These are phyloP conservation scores for Kwoniella europaea DNA, from an alignment of 768 basidiomycete genomes.

Conservation along the genomic window DNA sequence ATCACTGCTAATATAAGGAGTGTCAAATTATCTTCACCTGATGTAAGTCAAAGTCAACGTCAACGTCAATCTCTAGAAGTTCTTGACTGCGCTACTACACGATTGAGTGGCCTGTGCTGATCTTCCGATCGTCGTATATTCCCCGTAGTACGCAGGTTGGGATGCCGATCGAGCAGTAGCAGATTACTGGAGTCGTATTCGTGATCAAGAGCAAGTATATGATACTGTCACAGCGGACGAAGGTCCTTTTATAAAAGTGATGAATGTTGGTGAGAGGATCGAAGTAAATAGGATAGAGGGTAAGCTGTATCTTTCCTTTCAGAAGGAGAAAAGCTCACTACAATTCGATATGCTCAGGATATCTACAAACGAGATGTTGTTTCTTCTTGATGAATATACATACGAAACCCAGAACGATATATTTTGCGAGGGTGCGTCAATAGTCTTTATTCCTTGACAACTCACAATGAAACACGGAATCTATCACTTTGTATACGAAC, in stretches of 20 bases:
- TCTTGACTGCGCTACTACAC: not conserved
- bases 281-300: conserved; percentile 72
- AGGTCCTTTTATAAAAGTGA: conserved; percentile 92
- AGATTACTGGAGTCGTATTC: conserved; percentile 90
- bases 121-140: not conserved
- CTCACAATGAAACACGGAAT: too few relatives aligned
- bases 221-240: conserved; percentile 87
- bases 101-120: not conserved
- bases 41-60: conserved; percentile 65
- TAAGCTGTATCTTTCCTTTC: conserved; percentile 18
- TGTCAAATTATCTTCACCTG: conserved; percentile 97
- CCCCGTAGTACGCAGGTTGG: conserved; percentile 82
- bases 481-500: too few relatives aligned
- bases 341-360: conserved; percentile 38
- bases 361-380: conserved; percentile 80
- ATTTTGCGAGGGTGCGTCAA: conserved; percentile 83
- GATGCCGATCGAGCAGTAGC: conserved; percentile 86
- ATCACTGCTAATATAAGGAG: conserved; percentile 92
- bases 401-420: conserved; percentile 88
- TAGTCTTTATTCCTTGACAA: not conserved
- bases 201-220: conserved; percentile 82
- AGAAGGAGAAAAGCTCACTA: not conserved
- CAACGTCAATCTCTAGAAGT: not conserved
- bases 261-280: conserved; percentile 96
- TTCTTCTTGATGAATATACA: conserved; percentile 99